Base-by-base conservation (phyloP, 1,139 yeast genomes). In the Zygosaccharomyces pseudobailii region DNA sequence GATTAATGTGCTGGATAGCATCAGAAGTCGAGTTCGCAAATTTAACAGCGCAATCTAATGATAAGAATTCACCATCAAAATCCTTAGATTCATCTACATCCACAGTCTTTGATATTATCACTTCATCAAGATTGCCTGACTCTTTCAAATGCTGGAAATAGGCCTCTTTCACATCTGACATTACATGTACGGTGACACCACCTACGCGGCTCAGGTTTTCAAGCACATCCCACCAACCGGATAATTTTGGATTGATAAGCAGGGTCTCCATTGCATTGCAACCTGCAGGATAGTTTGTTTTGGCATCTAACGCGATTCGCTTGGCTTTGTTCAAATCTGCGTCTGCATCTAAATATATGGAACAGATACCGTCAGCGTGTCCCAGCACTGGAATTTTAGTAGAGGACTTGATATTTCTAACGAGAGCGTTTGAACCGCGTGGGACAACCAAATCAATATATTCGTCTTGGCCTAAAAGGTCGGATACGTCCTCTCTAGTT, bases 281-380 rank as follows among this genome's bases (percentile, higher is more conserved):
- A 6, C 96, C 99, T 10, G 98, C 98, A 36, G 97, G 97, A 64
- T 94, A 94, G 68, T 90, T 89, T 0, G 97, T 88, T 69, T 92
- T 92, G 4, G 97, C 77, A 67, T 94, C 99, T 28, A 88, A 78
- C 3, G 81, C 74, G 30, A 94, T 79, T 51, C 79, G 78, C 32
- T 77, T 72, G 0, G 97, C 95, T 77, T 87, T 88, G 13, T 68
- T 75, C 10, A 86, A 56, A 58, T 88, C 90, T 3, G 94, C 94
- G 40, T 77, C 80, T 46, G 76, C 75, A 64, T 90, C 95, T 25
- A 90, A 74, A 62, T 82, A 94, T 19, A 90, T 79, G 3, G 96
- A 82, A 68, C 98, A 92, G 50, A 92, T 85, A 43, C 99, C 99
- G 67, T 92, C 98, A 7, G 99, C 98, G 67, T 94, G 99, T 45